Base-by-base conservation (phyloP, 768 basidiomycete species). In the Kwoniella bestiolae region DNA sequence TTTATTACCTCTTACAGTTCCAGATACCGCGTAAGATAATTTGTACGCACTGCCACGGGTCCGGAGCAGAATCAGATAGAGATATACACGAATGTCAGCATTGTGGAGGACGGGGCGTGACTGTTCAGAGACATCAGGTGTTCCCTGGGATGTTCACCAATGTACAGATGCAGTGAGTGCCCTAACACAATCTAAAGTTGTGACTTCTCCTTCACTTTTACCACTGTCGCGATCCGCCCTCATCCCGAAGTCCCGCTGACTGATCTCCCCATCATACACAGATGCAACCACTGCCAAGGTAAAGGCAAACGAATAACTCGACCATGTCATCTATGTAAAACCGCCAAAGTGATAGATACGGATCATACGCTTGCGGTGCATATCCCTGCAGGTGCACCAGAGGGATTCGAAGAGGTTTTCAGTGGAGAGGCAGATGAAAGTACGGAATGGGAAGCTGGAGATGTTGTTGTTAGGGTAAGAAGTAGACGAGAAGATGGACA, bases 141-240 rank as follows among this genome's bases (percentile, higher is more conserved):
- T 94, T 95, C 85, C 94, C 94, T 2, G 94, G 94, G 26, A 96
- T 96, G 94, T 91, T 89, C 74, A 90, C 92, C 0, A 91, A 94
- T 80, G 88, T 88, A 12, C 92, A 94, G 82, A 84, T 86, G 46
- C 87, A 90, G 60, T 94, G 90, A 82, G 80, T 75, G n/a, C n/a
- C n/a, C n/a, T n/a, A n/a, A n/a, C n/a, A n/a, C n/a, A n/a, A n/a
- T n/a, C n/a, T n/a, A n/a, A n/a, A n/a, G n/a, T n/a, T n/a, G n/a
- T n/a, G n/a, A n/a, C n/a, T n/a, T n/a, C n/a, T n/a, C n/a, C n/a
- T n/a, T n/a, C n/a, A n/a, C n/a, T n/a, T n/a, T n/a, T n/a, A n/a
- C n/a, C n/a, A n/a, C n/a, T n/a, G n/a, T n/a, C n/a, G n/a, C n/a
- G n/a, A n/a, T n/a, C n/a, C n/a, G n/a, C n/a, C n/a, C n/a, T n/a